Conservation (phyloP, 2,329 filamentous ascomycete species). For the Sphaceloma murrayae region DNA sequence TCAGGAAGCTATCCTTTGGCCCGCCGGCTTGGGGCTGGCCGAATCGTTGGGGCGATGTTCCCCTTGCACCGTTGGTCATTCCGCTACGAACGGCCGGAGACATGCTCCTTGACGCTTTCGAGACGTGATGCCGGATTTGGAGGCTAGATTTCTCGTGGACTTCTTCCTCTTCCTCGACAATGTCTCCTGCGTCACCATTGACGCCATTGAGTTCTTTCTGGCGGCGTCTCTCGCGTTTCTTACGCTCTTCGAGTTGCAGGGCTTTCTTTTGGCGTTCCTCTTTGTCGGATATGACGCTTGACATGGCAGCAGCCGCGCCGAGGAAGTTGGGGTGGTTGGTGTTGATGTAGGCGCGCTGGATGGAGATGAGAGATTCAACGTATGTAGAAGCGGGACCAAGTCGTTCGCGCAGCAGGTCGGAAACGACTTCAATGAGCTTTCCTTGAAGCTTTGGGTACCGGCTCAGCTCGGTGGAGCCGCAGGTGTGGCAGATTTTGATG, state of each 20-base stretch:
- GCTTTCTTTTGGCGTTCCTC: constrained; percentile 86
- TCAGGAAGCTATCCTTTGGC: constrained; percentile 88
- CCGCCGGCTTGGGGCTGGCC: constrained; percentile 48
- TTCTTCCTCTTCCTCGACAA: constrained; percentile 52
- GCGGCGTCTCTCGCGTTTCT: constrained; percentile 72
- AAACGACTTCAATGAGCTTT: constrained; percentile 96
- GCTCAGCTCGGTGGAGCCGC: constrained; percentile 85
- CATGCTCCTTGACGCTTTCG: constrained; percentile 62
- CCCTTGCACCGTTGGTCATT: constrained; percentile 51
- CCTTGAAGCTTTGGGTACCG: constrained; percentile 87
- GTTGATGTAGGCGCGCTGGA: constrained; percentile 97
- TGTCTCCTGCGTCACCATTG: constrained; percentile 63
- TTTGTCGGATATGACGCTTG: constrained; percentile 86
- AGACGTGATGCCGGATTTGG: constrained; percentile 51
- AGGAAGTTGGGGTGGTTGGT: constrained; percentile 99
- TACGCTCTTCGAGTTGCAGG: constrained; percentile 66
- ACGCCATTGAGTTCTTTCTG: constrained; percentile 68
- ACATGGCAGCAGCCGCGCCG: constrained; percentile 93
- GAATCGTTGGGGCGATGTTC: constrained; percentile 53
- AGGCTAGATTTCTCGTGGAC: constrained; percentile 41
- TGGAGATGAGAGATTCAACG: constrained; percentile 92
- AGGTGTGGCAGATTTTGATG: constrained; percentile 99
- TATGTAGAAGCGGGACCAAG: constrained; percentile 82
- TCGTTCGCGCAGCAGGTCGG: constrained; percentile 84
- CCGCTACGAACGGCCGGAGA: constrained; percentile 62